These are phyloP conservation scores for Tolypocladium ophioglossoides DNA, from an alignment of 2,329 filamentous ascomycete genomes.

Conservation along the genomic window DNA sequence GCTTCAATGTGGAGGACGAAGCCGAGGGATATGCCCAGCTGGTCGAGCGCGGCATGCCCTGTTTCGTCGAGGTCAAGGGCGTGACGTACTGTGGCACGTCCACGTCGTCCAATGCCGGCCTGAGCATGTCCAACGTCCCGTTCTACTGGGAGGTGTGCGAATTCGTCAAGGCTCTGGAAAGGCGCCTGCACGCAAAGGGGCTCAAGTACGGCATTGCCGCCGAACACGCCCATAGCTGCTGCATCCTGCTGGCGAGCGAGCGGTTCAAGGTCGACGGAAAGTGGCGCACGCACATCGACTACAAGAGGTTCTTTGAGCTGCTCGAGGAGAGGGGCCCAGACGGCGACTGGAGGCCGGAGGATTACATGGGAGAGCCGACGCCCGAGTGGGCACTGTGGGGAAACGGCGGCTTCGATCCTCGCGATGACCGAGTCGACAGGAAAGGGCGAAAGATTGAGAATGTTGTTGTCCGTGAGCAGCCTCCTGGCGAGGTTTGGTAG, in stretches of 20 bases:
- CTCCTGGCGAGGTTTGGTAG: constrained; percentile 9
- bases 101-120: constrained; percentile 69
- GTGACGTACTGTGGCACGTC: constrained; percentile 94
- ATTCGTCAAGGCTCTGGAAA: constrained; percentile 69
- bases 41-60: constrained; percentile 75
- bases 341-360: constrained; percentile 70
- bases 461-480: constrained; percentile 20
- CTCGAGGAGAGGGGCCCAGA: constrained; percentile 58
- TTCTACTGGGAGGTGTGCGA: constrained; percentile 85
- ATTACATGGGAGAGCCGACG: constrained; percentile 78
- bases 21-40: constrained; percentile 82
- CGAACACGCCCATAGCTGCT: constrained; percentile 93
- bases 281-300: constrained; percentile 91
- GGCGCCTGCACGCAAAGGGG: constrained; percentile 56
- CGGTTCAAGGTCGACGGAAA: constrained; percentile 66
- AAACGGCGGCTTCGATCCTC: constrained; percentile 85
- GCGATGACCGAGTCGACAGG: constrained; percentile 75
- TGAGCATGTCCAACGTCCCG: constrained; percentile 96
- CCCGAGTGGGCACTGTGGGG: constrained; percentile 95
- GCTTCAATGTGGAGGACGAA: constrained; percentile 95
- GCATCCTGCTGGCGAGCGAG: constrained; percentile 73
- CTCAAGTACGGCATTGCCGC: constrained; percentile 84
- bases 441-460: constrained; percentile 62
- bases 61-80: constrained; percentile 92
- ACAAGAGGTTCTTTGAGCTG: constrained; percentile 76